These are phyloP conservation scores for Lipomyces yamanashiensis DNA, from an alignment of 805 yeast genomes.

Conservation along the genomic window DNA sequence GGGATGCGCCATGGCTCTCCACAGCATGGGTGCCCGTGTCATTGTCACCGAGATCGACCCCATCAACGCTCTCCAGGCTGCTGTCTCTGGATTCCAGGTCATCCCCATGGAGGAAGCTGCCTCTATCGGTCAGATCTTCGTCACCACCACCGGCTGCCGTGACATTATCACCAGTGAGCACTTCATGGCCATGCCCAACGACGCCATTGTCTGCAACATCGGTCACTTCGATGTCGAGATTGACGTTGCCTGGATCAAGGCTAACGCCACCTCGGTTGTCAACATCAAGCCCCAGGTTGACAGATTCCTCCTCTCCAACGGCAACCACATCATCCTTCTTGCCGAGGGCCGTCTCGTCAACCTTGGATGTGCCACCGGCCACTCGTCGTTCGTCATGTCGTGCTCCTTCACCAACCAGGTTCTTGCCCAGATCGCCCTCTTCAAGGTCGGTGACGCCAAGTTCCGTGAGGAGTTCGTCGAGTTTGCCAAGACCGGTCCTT, in stretches of 20 bases:
- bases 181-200: constrained; percentile 94
- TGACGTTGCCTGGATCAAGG: constrained; percentile 98
- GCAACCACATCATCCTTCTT: constrained; percentile 91
- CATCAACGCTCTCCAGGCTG: constrained; percentile 98
- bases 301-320: constrained; percentile 86
- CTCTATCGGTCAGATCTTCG: constrained; percentile 91
- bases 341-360: constrained; percentile 99
- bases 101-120: constrained; percentile 94
- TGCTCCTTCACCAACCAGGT: constrained; percentile 99
- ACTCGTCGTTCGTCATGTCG: constrained; percentile 98
- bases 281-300: constrained; percentile 99
- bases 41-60: constrained; percentile 97
- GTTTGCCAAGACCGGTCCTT: constrained; percentile 91
- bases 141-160: constrained; percentile 99
- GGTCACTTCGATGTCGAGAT: constrained; percentile 99
- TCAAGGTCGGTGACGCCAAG: constrained; percentile 79
- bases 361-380: constrained; percentile 99
- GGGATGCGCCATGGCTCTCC: constrained; percentile 99
- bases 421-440: constrained; percentile 96
- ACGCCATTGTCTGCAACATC: constrained; percentile 99
- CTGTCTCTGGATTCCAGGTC: constrained; percentile 98
- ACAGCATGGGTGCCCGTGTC: constrained; percentile 99
- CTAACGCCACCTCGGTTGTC: constrained; percentile 87
- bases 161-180: constrained; percentile 91
- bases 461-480: constrained; percentile 85